These are phyloP conservation scores for Pleurozium schreberi DNA, from an alignment of 225 moss, liverwort and hornwort genomes.

Conservation along the genomic window DNA sequence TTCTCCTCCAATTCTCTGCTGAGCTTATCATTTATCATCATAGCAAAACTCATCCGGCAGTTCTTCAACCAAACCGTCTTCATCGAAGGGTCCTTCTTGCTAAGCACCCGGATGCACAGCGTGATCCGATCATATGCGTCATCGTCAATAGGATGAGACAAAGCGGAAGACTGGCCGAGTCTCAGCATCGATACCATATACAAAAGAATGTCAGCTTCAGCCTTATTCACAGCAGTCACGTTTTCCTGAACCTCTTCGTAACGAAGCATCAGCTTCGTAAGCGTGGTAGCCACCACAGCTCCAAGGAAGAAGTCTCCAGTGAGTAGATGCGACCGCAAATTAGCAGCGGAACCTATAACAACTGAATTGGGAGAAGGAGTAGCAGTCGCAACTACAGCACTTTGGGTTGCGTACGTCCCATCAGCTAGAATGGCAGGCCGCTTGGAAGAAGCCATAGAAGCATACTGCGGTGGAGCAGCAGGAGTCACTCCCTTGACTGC, in stretches of 20 bases:
- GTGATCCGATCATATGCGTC: constrained; percentile 85
- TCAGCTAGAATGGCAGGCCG: constrained; percentile 88
- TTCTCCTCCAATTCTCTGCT: constrained; percentile 81
- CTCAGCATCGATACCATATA: constrained; percentile 85
- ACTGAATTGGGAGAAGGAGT: constrained; percentile 33
- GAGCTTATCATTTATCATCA: constrained; percentile 91
- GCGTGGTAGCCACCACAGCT: constrained; percentile 74
- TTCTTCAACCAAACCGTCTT: constrained; percentile 77
- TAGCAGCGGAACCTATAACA: constrained; percentile 43
- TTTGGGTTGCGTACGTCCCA: constrained; percentile 93
- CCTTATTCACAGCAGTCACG: constrained; percentile 44
- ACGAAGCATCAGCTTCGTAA: constrained; percentile 81
- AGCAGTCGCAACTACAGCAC: constrained; percentile 56
- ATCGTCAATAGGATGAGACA: constrained; percentile 87
- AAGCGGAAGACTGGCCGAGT: constrained; percentile 69
- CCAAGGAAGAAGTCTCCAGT: constrained; percentile 96
- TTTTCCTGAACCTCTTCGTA: constrained; percentile 56
- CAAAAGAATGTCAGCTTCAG: constrained; percentile 64
- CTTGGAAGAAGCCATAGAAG: constrained; percentile 68
- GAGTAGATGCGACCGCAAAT: constrained; percentile 64
- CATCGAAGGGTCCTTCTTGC: constrained; percentile 67
- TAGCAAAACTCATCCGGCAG: constrained; percentile 83
- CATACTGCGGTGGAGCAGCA: constrained; percentile 36
- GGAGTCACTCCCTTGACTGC: constrained; percentile 10
- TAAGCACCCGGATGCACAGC: constrained; percentile 71